phyloP scores from a whole-genome alignment of 257 asterid genomes.

The Capsicum chinense region DNA sequence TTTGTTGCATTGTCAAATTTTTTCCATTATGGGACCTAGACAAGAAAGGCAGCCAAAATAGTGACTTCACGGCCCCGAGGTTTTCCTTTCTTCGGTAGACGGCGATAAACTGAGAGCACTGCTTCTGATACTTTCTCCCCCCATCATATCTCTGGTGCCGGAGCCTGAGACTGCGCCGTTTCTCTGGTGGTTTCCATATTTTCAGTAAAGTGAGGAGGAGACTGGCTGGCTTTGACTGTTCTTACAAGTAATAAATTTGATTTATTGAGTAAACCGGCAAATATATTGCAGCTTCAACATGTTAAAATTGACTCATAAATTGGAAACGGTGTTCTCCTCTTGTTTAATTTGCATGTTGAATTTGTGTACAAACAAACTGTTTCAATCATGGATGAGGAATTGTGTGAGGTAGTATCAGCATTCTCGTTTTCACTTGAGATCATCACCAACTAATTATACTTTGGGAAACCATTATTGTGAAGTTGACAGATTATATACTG shows the following conservation, averaged over 20 bases:
- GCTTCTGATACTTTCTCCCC: conserved; percentile 63
- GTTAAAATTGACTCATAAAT: background rate
- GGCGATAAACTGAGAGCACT: conserved; percentile 52
- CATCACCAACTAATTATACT: background rate
- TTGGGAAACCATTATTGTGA: background rate
- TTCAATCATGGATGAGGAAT: background rate
- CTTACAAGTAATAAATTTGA: background rate
- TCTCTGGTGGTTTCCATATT: conserved; percentile 27
- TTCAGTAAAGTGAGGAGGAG: background rate
- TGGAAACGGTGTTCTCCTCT: background rate
- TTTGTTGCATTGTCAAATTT: too few species aligned
- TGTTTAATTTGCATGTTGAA: background rate
- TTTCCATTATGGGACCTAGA: conserved; percentile 49
- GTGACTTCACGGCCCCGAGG: conserved; percentile 98
- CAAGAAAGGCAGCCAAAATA: conserved; percentile 85
- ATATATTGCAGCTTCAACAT: background rate
- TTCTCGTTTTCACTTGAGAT: background rate
- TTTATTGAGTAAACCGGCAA: background rate
- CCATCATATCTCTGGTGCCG: conserved; percentile 46
- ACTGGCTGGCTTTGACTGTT: background rate
- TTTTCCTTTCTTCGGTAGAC: conserved; percentile 88
- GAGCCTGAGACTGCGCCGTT: conserved; percentile 32
- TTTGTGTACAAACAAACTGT: background rate
- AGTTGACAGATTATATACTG: background rate
- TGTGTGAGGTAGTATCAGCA: background rate